Evolutionary conservation across 148 eudicot species (phyloP).

Genomic region (Rhododendron kiyosumense): DNA sequence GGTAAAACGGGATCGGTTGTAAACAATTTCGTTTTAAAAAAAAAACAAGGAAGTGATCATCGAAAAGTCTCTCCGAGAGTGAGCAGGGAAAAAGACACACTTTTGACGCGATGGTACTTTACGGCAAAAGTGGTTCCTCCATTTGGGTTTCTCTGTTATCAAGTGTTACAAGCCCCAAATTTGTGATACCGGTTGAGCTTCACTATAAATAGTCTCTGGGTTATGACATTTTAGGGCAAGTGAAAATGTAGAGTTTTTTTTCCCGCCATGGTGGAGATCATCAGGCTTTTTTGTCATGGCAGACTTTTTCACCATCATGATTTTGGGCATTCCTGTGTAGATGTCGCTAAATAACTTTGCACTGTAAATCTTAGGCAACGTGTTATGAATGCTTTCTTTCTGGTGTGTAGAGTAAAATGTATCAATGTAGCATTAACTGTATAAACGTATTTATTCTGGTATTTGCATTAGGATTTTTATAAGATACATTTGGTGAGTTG

Average conservation of each 20-base stretch:
- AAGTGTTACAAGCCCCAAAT: background rate
- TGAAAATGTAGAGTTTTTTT: background rate
- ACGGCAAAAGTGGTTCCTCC: background rate
- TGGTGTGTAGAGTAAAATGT: background rate
- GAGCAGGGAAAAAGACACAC: background rate
- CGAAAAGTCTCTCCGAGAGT: too few species aligned
- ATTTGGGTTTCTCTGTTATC: background rate
- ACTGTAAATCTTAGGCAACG: background rate
- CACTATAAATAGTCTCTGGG: background rate
- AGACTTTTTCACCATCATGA: background rate
- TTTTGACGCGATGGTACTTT: background rate
- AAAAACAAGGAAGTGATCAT: background rate
- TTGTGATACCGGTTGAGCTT: background rate
- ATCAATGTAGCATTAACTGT: background rate
- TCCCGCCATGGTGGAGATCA: background rate
- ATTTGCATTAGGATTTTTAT: background rate
- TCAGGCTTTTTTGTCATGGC: background rate
- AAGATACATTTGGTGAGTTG: background rate
- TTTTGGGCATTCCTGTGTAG: background rate
- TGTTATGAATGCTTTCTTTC: background rate
- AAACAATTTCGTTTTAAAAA: background rate
- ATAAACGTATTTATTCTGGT: background rate
- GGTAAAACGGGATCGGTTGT: background rate
- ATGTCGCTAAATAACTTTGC: background rate
- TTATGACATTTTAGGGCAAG: background rate